Percentiles rank a stretch among this genome's conserved stretches.
Evolutionary conservation across 2,329 filamentous ascomycete species (phyloP).

Genomic region (Camillea tinctor): DNA sequence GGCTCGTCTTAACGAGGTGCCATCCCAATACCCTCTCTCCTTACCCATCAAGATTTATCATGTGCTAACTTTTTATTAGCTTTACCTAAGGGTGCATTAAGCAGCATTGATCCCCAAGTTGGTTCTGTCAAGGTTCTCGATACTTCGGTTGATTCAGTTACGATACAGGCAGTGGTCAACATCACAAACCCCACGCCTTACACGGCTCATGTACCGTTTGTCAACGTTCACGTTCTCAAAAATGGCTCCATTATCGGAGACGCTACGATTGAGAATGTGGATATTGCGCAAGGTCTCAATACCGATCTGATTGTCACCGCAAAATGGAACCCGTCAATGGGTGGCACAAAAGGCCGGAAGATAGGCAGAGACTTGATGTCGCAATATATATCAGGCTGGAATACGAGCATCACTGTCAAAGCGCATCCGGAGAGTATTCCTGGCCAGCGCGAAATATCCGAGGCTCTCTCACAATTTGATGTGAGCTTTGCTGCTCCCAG

Average conservation of each 20-base stretch:
- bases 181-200: conserved; percentile 90
- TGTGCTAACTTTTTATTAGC: conserved; percentile 48
- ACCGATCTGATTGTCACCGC: conserved; percentile 65
- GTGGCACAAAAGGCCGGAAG: conserved; percentile 58
- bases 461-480: conserved; percentile 69
- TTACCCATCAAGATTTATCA: conserved; percentile 9
- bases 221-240: conserved; percentile 72
- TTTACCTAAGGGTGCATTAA: conserved; percentile 53
- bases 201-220: conserved; percentile 74
- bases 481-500: conserved; percentile 71
- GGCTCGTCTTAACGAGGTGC: conserved; percentile 16
- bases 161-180: conserved; percentile 70
- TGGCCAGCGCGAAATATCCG: conserved; percentile 66
- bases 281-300: conserved; percentile 69
- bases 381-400: conserved; percentile 82
- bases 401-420: conserved; percentile 74
- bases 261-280: conserved; percentile 63
- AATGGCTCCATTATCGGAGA: conserved; percentile 76
- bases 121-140: conserved; percentile 70
- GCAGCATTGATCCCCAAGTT: conserved; percentile 59
- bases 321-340: conserved; percentile 70
- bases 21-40: conserved; percentile 16
- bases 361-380: conserved; percentile 75
- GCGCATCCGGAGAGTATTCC: conserved; percentile 74
- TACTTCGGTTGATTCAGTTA: conserved; percentile 69